Conservation (phyloP, 1,139 yeast species). For the Candida dubliniensis region DNA sequence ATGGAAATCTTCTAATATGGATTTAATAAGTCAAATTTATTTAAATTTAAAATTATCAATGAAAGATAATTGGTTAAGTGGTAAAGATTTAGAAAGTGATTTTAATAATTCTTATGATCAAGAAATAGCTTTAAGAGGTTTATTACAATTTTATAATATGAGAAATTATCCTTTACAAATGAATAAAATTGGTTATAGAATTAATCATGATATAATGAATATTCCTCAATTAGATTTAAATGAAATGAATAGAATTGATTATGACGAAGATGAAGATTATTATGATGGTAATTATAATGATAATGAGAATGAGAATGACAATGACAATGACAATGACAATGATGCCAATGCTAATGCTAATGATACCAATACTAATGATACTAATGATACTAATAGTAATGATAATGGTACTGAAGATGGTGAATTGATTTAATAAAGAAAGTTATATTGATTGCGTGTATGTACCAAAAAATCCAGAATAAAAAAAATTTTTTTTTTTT, state of each 20-base stretch:
- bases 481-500: conserved; percentile 2
- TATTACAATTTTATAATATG: conserved; percentile 76
- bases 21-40: conserved; percentile 82
- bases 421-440: too few species aligned
- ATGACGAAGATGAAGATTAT: conserved; percentile 10
- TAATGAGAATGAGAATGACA: background rate
- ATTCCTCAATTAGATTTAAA: conserved; percentile 23
- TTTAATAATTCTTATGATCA: conserved; percentile 80
- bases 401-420: too few species aligned
- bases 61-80: conserved; percentile 88
- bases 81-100: conserved; percentile 75
- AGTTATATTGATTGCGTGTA: too few species aligned
- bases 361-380: too few species aligned
- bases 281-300: background rate
- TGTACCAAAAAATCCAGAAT: background rate
- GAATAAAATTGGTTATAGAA: conserved; percentile 55
- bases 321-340: too few species aligned
- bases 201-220: conserved; percentile 22
- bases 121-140: conserved; percentile 79
- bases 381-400: too few species aligned
- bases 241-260: conserved; percentile 10
- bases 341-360: background rate
- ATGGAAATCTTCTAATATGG: conserved; percentile 95
- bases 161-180: conserved; percentile 54
- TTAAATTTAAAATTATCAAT: conserved; percentile 69